phyloP scores from a whole-genome alignment of 495 filamentous ascomycete species.

The Geopyxis carbonaria region DNA sequence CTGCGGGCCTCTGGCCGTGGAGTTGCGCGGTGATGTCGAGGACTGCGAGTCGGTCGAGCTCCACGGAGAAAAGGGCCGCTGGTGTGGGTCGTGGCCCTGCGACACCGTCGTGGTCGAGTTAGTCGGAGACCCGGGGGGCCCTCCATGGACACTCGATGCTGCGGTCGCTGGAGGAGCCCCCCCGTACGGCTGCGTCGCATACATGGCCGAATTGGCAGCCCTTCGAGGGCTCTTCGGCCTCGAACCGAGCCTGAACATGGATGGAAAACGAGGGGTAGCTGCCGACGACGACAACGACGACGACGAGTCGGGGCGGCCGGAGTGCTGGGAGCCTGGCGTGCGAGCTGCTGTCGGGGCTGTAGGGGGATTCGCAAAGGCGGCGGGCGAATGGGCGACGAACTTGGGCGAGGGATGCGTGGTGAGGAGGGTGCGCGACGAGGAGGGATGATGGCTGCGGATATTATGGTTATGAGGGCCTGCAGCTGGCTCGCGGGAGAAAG shows the following conservation, averaged over 20 bases:
- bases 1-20: conserved; percentile 8
- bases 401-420: conserved; percentile 3
- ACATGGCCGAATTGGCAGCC: conserved; percentile 13
- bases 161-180: conserved; percentile 2
- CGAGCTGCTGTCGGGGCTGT: no score
- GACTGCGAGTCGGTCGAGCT: conserved; percentile 19
- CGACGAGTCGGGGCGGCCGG: no score
- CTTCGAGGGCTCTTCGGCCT: conserved; percentile 20
- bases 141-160: conserved; percentile 10
- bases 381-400: no score
- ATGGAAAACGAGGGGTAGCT: conserved; percentile 18
- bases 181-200: conserved; percentile 9
- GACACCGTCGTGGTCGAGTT: conserved; percentile 9
- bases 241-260: conserved; percentile 23
- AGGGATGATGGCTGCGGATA: conserved; percentile 4
- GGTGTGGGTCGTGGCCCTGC: conserved; percentile 7
- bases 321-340: no score
- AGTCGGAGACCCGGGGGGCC: conserved; percentile 17
- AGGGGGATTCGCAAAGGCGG: no score
- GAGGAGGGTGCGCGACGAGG: conserved; percentile 1
- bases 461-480: conserved; percentile 7
- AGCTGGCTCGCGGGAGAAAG: conserved; percentile 4
- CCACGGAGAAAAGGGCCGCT: conserved; percentile 19
- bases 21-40: conserved; percentile 16
- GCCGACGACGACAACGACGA: no score